A percentile compares a stretch with the other conserved stretches of the same genome.
Evolutionary conservation across 352 stramenopile genomes (phyloP).

Genomic region (Pythium sp.): DNA sequence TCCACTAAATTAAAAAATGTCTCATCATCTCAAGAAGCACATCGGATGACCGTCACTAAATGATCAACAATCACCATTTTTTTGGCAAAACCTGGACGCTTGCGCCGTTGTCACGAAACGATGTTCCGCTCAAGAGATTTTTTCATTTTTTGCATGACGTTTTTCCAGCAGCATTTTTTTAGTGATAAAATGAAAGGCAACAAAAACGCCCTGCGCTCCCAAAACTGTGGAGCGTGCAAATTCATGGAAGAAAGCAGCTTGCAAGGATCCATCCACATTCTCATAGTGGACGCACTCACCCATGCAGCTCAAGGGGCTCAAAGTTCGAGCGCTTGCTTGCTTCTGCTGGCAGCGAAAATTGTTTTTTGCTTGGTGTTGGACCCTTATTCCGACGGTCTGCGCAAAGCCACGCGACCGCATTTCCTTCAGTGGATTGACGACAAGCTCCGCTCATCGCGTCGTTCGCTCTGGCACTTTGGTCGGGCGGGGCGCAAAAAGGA

Average conservation of each 20-base stretch:
- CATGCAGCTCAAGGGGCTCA: too few relatives aligned
- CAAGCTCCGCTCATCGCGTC: not conserved
- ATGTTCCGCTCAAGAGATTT: not conserved
- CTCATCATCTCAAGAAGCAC: too few relatives aligned
- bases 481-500: not conserved
- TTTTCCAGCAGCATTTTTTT: not conserved
- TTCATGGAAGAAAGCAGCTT: not conserved
- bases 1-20: not conserved
- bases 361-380: not conserved
- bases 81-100: too few relatives aligned
- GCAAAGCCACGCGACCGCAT: slow-evolving; percentile 13
- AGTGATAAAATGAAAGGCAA: not conserved
- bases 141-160: not conserved
- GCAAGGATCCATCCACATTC: too few relatives aligned
- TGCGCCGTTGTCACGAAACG: not conserved
- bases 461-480: not conserved
- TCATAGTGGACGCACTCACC: too few relatives aligned
- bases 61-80: too few relatives aligned
- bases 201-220: not conserved
- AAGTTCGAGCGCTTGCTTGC: too few relatives aligned
- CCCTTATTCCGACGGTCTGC: not conserved
- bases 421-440: not conserved
- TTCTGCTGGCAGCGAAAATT: too few relatives aligned
- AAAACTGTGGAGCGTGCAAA: not conserved
- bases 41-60: too few relatives aligned